Evolutionary conservation across 2,329 filamentous ascomycete species (phyloP).

Genomic region (Ascocoryne sarcoides): DNA sequence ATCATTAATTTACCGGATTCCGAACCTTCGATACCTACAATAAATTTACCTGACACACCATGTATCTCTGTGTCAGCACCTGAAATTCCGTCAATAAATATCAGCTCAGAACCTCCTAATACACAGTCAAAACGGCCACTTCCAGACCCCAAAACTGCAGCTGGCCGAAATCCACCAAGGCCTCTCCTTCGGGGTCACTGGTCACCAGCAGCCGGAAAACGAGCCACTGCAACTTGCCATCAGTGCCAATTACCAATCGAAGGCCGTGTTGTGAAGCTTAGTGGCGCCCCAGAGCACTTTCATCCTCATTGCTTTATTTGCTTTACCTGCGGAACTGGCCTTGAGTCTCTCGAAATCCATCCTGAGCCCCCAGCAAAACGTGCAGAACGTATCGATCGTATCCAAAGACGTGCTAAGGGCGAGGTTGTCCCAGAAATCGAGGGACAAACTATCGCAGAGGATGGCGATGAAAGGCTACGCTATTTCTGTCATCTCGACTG

Average conservation of each 20-base stretch:
- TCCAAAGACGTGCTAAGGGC: slow-evolving; percentile 51
- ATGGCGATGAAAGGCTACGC: slow-evolving; percentile 64
- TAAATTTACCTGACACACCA: slow-evolving; percentile 39
- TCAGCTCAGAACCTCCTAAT: slow-evolving; percentile 4
- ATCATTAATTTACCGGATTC: slow-evolving; percentile 27
- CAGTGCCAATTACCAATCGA: slow-evolving; percentile 79
- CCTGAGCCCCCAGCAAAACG: slow-evolving; percentile 74
- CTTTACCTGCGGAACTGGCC: slow-evolving; percentile 73
- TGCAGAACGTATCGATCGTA: slow-evolving; percentile 63
- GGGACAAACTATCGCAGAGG: slow-evolving; percentile 56
- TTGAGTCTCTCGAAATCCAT: slow-evolving; percentile 95
- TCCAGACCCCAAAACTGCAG: slow-evolving; percentile 31
- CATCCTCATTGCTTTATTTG: slow-evolving; percentile 92
- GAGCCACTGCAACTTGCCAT: slow-evolving; percentile 67
- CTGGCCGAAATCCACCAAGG: slow-evolving; percentile 8
- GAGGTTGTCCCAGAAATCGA: slow-evolving; percentile 54
- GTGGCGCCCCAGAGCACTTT: slow-evolving; percentile 65
- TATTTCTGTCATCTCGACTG: slow-evolving; percentile 99
- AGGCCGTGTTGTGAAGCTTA: slow-evolving; percentile 80
- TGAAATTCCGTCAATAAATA: slow-evolving; percentile 27
- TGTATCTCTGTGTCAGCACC: slow-evolving; percentile 22
- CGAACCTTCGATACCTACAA: slow-evolving; percentile 32
- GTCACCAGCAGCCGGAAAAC: slow-evolving; percentile 45
- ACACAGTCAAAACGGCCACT: slow-evolving; percentile 25
- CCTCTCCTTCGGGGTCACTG: slow-evolving; percentile 37